Evolutionary conservation across 306 rosid species (phyloP).

Genomic region (Prunus salicina): DNA sequence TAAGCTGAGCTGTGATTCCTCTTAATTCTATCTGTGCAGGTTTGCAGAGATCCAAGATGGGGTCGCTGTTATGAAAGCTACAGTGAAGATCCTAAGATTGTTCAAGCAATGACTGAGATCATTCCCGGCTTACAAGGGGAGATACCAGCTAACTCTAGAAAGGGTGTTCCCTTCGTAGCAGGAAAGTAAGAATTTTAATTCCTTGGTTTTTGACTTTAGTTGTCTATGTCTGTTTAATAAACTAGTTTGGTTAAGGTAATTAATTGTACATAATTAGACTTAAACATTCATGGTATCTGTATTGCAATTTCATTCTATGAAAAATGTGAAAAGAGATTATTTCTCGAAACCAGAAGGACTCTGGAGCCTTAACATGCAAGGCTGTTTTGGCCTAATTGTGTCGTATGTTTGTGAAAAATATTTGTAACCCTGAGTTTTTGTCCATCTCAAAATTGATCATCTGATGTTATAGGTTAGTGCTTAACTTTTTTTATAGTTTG

Average conservation of each 20-base stretch:
- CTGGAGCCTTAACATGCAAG: too few relatives aligned
- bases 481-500: too few relatives aligned
- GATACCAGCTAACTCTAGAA: conserved; percentile 26
- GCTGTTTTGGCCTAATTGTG: too few relatives aligned
- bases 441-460: not conserved
- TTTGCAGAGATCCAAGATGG: conserved; percentile 50
- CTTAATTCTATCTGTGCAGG: conserved; percentile 11
- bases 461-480: not conserved
- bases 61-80: conserved; percentile 45
- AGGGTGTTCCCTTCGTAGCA: conserved; percentile 30
- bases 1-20: not conserved
- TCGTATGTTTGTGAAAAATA: too few relatives aligned
- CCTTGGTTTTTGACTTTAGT: not conserved
- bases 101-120: conserved; percentile 34
- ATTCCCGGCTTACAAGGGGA: conserved; percentile 42
- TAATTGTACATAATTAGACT: too few relatives aligned
- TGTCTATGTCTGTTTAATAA: not conserved
- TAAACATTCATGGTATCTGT: too few relatives aligned
- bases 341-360: too few relatives aligned
- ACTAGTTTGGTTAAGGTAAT: not conserved
- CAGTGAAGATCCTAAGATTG: conserved; percentile 31
- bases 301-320: too few relatives aligned
- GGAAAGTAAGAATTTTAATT: conserved; percentile 30
- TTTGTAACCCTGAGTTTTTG: not conserved
- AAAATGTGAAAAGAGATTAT: too few relatives aligned